Conservation (phyloP, 139 green algal species). For the Edaphochlamys debaryana region DNA sequence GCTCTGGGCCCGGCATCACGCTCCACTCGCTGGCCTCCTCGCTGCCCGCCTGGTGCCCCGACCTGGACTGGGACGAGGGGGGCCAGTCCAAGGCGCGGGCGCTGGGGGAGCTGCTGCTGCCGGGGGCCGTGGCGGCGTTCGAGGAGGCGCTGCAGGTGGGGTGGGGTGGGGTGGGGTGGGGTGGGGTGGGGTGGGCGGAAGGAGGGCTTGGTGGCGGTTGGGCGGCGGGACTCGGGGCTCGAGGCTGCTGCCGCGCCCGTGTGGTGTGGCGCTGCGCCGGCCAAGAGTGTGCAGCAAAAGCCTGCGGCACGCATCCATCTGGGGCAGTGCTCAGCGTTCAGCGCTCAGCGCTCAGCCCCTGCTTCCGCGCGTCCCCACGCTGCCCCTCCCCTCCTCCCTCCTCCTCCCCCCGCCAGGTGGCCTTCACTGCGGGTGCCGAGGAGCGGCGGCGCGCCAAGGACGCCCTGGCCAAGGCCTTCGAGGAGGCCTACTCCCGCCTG, state of each 20-base stretch:
- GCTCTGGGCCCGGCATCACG: constrained; percentile 44
- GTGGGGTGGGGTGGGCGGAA: no score
- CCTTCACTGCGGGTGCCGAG: constrained; percentile 81
- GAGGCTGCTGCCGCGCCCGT: no score
- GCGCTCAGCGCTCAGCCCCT: no score
- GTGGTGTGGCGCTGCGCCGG: no score
- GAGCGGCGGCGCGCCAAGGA: constrained; percentile 70
- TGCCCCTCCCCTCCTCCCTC: no score
- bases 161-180: not conserved
- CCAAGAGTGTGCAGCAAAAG: no score
- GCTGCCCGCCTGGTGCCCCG: constrained; percentile 64
- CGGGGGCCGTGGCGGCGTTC: constrained; percentile 68
- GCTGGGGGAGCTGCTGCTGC: constrained; percentile 57
- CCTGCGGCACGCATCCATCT: no score
- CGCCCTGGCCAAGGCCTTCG: constrained; percentile 52
- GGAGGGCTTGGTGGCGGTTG: no score
- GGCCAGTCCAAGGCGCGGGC: constrained; percentile 32
- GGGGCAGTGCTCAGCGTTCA: no score
- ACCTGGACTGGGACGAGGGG: constrained; percentile 47
- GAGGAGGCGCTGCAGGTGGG: constrained; percentile 60
- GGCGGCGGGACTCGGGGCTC: no score
- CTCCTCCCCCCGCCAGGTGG: constrained; percentile 42
- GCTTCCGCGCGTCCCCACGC: no score
- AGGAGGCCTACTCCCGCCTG: constrained; percentile 56
- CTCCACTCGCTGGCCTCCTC: constrained; percentile 43